Evolutionary conservation across 345 rosid species (phyloP), one percentile per base, ranked within the genome.

Genomic region (Iberis pinnata): DNA sequence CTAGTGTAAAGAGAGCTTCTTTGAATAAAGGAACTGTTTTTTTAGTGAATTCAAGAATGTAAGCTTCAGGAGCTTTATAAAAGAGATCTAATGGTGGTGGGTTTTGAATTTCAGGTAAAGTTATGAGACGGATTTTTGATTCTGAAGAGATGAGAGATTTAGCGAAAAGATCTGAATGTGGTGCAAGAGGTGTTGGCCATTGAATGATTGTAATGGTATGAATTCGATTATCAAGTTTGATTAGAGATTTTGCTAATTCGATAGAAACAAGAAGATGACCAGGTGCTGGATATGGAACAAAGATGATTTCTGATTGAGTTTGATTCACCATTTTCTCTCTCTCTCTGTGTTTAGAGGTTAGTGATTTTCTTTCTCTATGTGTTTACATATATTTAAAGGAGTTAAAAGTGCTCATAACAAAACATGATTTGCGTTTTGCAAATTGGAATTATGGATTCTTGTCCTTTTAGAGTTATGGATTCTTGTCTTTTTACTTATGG

Each of bases 211-310:
- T 56, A 57, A 68, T 68, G 5, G 49, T 56, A 65, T 29, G 58
- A 53, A 82, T 31, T 29, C 65, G 65, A 31, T 56, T 43, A 45
- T 82, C 70, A 0, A 18, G 69, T 35, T 56, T 32, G 32, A 81
- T 40, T 12, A 84, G 61, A 37, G 64, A 53, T 29, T 68, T 75
- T 0, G 82, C 78, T 32, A 80, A 68, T 44, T 80, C 89, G 6
- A 75, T 42, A 37, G 75, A 25, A 4, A 81, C 72, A 7, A 62
- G 66, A 18, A 74, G 46, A 69, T 86, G 90, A 16, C 87, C 80
- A 24, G 63, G 11, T 6, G 25, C 13, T 36, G 72, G 72, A 16
- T n/a, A 46, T 0, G 72, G 32, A 19, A 68, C 58, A 20, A 68
- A 56, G 35, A 68, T 68, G 31, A 61, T 35, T 4, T 61, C 68